A percentile compares a stretch with the other conserved stretches of the same genome.
phyloP scores from a whole-genome alignment of 140 eudicot species.

The Ambrosia hybrid region DNA sequence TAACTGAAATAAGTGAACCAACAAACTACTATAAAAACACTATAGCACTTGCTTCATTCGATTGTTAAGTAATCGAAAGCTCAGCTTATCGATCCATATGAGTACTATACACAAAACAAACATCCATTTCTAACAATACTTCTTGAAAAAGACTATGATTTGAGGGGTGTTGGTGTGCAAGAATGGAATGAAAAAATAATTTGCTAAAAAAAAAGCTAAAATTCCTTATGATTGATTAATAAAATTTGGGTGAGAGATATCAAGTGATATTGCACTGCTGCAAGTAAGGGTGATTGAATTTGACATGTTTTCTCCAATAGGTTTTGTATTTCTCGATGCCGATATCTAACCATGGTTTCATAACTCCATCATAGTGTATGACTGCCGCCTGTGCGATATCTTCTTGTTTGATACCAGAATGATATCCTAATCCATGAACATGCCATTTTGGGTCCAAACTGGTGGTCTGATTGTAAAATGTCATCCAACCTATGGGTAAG shows the following conservation, averaged over 20 bases:
- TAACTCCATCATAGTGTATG: no score
- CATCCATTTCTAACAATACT: conserved; percentile 16
- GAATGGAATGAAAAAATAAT: conserved; percentile 30
- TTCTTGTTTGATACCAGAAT: conserved; percentile 49
- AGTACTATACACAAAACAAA: background rate
- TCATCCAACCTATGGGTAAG: conserved; percentile 90
- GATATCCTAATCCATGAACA: conserved; percentile 79
- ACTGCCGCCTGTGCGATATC: conserved; percentile 57
- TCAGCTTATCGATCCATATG: background rate
- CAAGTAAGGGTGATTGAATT: conserved; percentile 72
- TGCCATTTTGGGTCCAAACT: conserved; percentile 76
- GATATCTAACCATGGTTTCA: conserved; percentile 71
- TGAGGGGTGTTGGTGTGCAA: conserved; percentile 27
- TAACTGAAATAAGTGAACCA: no score
- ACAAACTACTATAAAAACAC: no score
- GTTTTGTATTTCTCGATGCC: conserved; percentile 68
- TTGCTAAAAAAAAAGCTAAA: no score
- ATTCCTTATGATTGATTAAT: background rate
- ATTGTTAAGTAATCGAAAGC: background rate
- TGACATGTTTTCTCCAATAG: conserved; percentile 72
- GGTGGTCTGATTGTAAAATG: conserved; percentile 70
- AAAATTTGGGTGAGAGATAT: conserved; percentile 7
- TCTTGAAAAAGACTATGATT: conserved; percentile 3
- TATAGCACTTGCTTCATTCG: no score
- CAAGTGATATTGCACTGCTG: conserved; percentile 87